Conservation (phyloP, 495 filamentous ascomycete species). For the Sordaria brevicollis region DNA sequence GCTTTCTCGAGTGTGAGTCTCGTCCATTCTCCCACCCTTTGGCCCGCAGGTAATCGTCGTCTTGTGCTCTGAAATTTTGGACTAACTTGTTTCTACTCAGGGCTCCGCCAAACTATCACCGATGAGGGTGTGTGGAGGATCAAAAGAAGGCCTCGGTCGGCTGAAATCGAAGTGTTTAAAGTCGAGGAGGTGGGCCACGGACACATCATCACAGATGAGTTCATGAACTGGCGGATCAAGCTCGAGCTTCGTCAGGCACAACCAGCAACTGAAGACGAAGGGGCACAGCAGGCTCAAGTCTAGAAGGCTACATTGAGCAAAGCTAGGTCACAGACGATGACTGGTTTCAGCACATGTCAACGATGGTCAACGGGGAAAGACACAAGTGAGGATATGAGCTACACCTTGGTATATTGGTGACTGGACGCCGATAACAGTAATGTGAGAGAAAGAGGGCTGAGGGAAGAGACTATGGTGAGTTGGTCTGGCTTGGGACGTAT, state of each 20-base stretch:
- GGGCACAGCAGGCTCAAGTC: background rate
- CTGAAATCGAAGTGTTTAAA: conserved; percentile 58
- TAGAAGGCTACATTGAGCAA: background rate
- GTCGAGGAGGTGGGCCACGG: conserved; percentile 65
- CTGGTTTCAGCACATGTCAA: no score
- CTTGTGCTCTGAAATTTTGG: background rate
- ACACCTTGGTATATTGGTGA: no score
- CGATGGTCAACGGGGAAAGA: no score
- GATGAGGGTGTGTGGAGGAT: conserved; percentile 79
- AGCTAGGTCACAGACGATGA: no score
- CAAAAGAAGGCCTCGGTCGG: conserved; percentile 43
- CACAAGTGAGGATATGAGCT: no score
- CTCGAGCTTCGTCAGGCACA: conserved; percentile 17
- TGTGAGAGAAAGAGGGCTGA: background rate
- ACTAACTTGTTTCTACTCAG: conserved; percentile 22
- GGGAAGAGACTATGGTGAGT: no score
- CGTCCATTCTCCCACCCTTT: background rate
- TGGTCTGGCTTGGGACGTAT: background rate
- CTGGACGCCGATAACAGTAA: no score
- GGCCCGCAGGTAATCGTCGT: background rate
- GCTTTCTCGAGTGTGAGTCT: conserved; percentile 59
- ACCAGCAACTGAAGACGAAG: background rate
- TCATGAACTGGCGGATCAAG: conserved; percentile 62
- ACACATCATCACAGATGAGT: conserved; percentile 64
- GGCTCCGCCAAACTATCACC: conserved; percentile 53